Evolutionary conservation across 1,284 basidiomycete species (phyloP).

Genomic region (Ustilago vetiveriae): DNA sequence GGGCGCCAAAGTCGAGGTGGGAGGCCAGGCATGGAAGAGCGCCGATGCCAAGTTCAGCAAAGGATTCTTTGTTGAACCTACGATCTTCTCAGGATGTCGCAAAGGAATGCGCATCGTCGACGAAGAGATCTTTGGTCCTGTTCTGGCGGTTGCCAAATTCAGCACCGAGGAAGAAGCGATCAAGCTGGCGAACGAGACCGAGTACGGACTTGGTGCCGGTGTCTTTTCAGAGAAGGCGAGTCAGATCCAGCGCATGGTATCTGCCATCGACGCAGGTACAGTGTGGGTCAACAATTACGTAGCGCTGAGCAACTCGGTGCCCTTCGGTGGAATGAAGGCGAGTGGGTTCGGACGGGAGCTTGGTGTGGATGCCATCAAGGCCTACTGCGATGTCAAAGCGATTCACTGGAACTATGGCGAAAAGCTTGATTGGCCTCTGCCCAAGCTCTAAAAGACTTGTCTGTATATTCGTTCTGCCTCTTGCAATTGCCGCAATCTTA

Average conservation of each 20-base stretch:
- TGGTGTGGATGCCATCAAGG: conserved; percentile 67
- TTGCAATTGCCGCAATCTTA: neutral
- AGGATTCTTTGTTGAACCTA: conserved; percentile 70
- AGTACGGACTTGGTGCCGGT: conserved; percentile 83
- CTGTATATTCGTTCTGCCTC: too few species aligned
- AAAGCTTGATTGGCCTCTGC: conserved; percentile 11
- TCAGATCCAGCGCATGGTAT: conserved; percentile 73
- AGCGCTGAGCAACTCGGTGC: conserved; percentile 34
- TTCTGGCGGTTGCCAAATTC: conserved; percentile 73
- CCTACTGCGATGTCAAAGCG: conserved; percentile 74
- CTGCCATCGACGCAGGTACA: conserved; percentile 84
- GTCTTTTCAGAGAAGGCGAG: conserved; percentile 74
- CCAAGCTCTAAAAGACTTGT: conserved; percentile 8
- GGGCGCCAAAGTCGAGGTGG: conserved; percentile 77
- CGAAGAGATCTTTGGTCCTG: conserved; percentile 80
- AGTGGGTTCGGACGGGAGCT: conserved; percentile 58
- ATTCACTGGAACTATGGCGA: conserved; percentile 78
- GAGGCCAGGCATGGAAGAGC: conserved; percentile 70
- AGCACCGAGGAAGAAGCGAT: conserved; percentile 73
- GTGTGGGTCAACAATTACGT: conserved; percentile 75
- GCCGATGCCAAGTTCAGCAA: conserved; percentile 66
- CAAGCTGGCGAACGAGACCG: conserved; percentile 79
- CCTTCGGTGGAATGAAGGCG: conserved; percentile 58
- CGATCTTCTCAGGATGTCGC: conserved; percentile 73
- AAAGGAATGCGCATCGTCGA: conserved; percentile 73